Base-by-base conservation (phyloP, 2,329 filamentous ascomycete species). In the Acrocalymma vagum region DNA sequence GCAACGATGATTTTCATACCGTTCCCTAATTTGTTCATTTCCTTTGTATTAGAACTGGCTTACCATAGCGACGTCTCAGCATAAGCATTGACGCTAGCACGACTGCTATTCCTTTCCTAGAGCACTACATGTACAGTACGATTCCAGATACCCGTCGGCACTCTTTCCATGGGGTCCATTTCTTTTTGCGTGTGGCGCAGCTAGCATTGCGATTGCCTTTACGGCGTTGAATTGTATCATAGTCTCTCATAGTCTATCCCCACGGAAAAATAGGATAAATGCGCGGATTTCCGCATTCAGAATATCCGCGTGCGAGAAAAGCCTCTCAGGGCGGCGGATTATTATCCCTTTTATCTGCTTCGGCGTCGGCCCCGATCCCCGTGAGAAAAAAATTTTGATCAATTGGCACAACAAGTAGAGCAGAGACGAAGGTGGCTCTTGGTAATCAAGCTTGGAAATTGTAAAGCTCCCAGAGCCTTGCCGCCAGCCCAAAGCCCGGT, bases 301-400 rank as follows among this genome's bases (percentile, higher is more conserved):
- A 27, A 15, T 29, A 29, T 24, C 38, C 39, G 45, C 35, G 30
- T 18, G 26, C 38, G 14, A 13, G 11, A 3, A 27, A 14, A n/a
- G n/a, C n/a, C n/a, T n/a, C n/a, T n/a, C n/a, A n/a, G n/a, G n/a
- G n/a, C n/a, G n/a, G n/a, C n/a, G n/a, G n/a, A n/a, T n/a, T n/a
- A n/a, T n/a, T n/a, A n/a, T n/a, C n/a, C 39, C 18, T 29, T 32
- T 38, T 42, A 36, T 55, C 49, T 48, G 57, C 45, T 42, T 48
- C 57, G 57, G 57, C 57, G 48, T 55, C 57, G 55, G 55, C 57
- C 48, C 54, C 53, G 48, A 55, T 37, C 27, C 43, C 48, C 50
- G 34, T 36, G 40, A n/a, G n/a, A n/a, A n/a, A n/a, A n/a, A n/a
- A n/a, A n/a, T n/a, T n/a, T n/a, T n/a, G n/a, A n/a, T n/a, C n/a